These are phyloP conservation scores for Aspergillus fischeri DNA, from an alignment of 2,329 filamentous ascomycete species.

Conservation along the genomic window DNA sequence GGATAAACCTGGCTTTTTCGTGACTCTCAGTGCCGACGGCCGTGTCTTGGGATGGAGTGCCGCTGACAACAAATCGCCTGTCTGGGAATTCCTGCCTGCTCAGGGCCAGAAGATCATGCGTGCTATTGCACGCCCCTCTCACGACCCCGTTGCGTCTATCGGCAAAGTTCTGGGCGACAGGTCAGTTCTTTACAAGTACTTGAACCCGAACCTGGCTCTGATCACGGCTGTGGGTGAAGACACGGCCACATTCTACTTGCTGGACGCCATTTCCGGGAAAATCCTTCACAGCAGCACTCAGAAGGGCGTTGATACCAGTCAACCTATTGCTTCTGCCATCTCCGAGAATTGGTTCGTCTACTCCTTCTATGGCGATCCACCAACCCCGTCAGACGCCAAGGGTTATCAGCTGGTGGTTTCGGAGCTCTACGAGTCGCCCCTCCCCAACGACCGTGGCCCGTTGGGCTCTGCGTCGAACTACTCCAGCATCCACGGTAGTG, in stretches of 20 bases:
- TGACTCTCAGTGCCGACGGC: conserved; percentile 40
- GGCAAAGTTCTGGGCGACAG: conserved; percentile 89
- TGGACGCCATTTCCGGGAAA: conserved; percentile 83
- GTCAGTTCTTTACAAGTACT: conserved; percentile 94
- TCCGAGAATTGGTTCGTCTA: conserved; percentile 97
- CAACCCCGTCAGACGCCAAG: conserved; percentile 54
- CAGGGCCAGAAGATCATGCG: conserved; percentile 63
- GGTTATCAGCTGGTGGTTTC: conserved; percentile 82
- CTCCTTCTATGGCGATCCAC: conserved; percentile 62
- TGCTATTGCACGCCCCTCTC: conserved; percentile 63
- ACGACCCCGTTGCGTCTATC: conserved; percentile 91
- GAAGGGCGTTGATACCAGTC: conserved; percentile 66
- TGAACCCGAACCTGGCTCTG: conserved; percentile 81
- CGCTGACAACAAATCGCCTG: conserved; percentile 39
- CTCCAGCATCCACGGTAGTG: conserved; percentile 68
- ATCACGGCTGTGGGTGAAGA: conserved; percentile 64
- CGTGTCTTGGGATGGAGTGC: conserved; percentile 42
- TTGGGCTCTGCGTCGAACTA: conserved; percentile 67
- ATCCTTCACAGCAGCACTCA: conserved; percentile 70
- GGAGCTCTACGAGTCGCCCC: conserved; percentile 83
- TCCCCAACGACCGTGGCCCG: conserved; percentile 78
- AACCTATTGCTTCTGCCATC: conserved; percentile 71
- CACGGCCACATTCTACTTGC: conserved; percentile 67
- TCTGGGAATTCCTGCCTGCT: conserved; percentile 71
- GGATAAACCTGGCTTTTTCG: conserved; percentile 33